phyloP scores from a whole-genome alignment of 208 protist species.

The Crithidia mellificae region DNA sequence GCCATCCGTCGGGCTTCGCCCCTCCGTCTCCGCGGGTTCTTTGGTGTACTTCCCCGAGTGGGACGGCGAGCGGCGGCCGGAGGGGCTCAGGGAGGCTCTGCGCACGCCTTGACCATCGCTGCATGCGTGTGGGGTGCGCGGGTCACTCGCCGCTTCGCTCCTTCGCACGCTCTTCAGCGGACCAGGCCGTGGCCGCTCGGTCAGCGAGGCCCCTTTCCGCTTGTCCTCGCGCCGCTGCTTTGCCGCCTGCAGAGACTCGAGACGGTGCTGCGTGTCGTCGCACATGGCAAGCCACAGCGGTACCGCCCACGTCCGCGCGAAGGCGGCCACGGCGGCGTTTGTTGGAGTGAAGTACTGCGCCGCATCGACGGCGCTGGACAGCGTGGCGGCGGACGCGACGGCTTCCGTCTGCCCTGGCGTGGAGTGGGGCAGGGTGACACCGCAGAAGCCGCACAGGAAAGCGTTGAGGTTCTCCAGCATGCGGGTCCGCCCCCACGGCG shows the following conservation, averaged over 20 bases:
- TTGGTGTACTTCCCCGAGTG: background rate
- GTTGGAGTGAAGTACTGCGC: constrained; percentile 16
- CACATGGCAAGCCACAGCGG: constrained; percentile 66
- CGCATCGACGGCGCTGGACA: background rate
- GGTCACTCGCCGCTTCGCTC: too few relatives aligned
- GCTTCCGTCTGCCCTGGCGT: background rate
- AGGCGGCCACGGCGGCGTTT: constrained; percentile 34
- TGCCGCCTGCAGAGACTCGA: constrained; percentile 10
- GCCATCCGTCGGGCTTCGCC: constrained; percentile 2
- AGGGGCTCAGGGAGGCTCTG: background rate
- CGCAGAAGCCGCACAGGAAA: constrained; percentile 40
- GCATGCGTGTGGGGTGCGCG: too few relatives aligned
- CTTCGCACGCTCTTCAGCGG: background rate
- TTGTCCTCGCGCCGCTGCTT: constrained; percentile 4
- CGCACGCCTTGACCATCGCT: too few relatives aligned
- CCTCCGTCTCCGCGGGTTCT: background rate
- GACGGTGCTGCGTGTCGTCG: constrained; percentile 31
- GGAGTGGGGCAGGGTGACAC: constrained; percentile 5
- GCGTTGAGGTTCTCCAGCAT: constrained; percentile 37
- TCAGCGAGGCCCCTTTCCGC: background rate
- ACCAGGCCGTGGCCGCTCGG: background rate
- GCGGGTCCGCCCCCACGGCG: constrained; percentile 38
- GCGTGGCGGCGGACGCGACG: background rate
- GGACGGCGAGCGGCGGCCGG: background rate
- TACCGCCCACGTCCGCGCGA: constrained; percentile 59